phyloP scores from a whole-genome alignment of 2,329 filamentous ascomycete species.

The Trichophyton rubrum region DNA sequence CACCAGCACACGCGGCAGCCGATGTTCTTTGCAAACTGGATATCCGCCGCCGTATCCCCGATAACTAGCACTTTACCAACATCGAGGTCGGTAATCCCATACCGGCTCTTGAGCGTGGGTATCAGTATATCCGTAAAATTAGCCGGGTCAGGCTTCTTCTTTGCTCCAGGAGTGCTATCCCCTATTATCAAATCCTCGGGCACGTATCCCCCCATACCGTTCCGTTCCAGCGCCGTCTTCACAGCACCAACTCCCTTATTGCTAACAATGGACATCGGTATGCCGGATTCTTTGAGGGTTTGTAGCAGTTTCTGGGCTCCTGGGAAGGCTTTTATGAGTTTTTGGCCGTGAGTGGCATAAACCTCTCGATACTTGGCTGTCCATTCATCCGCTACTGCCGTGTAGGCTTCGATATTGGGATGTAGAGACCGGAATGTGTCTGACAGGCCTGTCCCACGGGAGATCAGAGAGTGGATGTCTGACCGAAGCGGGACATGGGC shows the following conservation, averaged over 20 bases:
- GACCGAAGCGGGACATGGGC: constrained; percentile 6
- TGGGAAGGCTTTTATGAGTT: constrained; percentile 9
- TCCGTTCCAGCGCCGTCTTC: constrained; percentile 5
- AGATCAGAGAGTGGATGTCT: constrained; percentile 9
- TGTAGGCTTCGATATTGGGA: background rate
- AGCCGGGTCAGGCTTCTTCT: constrained; percentile 7
- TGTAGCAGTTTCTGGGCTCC: constrained; percentile 4
- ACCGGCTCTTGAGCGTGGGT: constrained; percentile 4
- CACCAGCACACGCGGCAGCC: constrained; percentile 8
- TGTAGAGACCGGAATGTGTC: constrained; percentile 10
- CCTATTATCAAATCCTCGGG: constrained; percentile 8
- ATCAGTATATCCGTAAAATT: constrained; percentile 9
- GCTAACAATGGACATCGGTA: constrained; percentile 8
- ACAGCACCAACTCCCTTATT: constrained; percentile 10
- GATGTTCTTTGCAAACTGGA: constrained; percentile 10
- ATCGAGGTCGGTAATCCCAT: background rate
- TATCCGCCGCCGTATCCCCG: constrained; percentile 10
- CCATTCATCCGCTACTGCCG: constrained; percentile 4
- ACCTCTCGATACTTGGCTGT: constrained; percentile 9
- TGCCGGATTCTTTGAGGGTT: background rate
- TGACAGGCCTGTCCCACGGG: constrained; percentile 7
- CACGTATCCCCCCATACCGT: constrained; percentile 6
- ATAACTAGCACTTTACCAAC: constrained; percentile 6
- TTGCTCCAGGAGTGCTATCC: constrained; percentile 8
- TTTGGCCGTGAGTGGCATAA: constrained; percentile 8